Base-by-base conservation (phyloP, 306 rosid species). In the Hylodesmum podocarpum region DNA sequence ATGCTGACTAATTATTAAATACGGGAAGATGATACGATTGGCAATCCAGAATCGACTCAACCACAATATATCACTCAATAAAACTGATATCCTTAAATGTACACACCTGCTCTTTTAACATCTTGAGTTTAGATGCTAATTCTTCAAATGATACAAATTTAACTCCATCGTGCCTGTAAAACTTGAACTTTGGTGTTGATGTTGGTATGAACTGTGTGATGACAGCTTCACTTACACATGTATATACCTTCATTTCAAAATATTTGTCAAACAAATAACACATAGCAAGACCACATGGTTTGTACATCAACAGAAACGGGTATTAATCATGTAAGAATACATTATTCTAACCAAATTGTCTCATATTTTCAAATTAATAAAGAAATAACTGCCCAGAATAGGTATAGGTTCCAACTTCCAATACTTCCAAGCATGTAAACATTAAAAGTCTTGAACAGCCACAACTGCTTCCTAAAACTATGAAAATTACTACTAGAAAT, bases 161-260 rank as follows among this genome's bases (percentile, higher is more conserved):
- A 40, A 85, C 81, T 51, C 66, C 88, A 16, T 64, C 15, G 16
- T 53, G 36, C 73, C 27, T 46, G 79, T 82, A 95, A 58, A 37
- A 81, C 84, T 73, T 87, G 85, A 92, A 95, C 77, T 90, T 92
- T 0, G 96, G 89, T 29, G 90, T 86, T 3, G 97, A 84, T 24
- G 82, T 65, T 25, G 96, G 96, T 39, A 90, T 78, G 79, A 75
- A 86, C 86, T 88, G 54, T 13, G 92, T 66, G 46, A 95, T 75
- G 78, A 81, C 91, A 43, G 89, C 89, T 85, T 88, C 98, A 80
- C 79, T 84, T 37, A 43, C 81, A 84, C 93, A 89, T 8, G 98
- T 95, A 71, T 90, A 92, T 16, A 95, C 97, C 98, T 94, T 73
- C 83, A 85, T 67, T 70, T 67, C 3, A 76, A 76, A 73, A 40